Percentiles rank a stretch among this genome's conserved stretches.
Conservation (phyloP, 1,139 yeast genomes). For the Suhomyces anneliseae region DNA sequence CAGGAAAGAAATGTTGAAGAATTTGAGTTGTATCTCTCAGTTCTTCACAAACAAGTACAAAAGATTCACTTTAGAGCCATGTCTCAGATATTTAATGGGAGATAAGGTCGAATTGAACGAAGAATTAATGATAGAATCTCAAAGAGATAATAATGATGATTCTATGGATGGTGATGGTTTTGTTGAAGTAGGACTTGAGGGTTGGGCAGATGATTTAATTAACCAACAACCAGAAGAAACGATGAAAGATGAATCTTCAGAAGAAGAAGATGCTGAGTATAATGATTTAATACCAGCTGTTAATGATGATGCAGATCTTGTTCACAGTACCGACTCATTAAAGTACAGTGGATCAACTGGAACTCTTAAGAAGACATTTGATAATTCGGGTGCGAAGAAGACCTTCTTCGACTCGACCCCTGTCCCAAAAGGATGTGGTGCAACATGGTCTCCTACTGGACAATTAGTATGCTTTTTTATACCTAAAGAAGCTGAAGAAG, state of each 20-base stretch:
- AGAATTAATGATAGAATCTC: conserved; percentile 23
- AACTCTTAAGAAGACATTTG: neutral
- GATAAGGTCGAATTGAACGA: conserved; percentile 63
- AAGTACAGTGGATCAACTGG: neutral
- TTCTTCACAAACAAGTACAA: conserved; percentile 56
- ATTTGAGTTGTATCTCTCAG: conserved; percentile 55
- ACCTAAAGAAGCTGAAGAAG: conserved; percentile 45
- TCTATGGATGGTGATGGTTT: conserved; percentile 19
- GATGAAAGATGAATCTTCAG: conserved; percentile 27
- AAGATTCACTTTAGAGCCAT: conserved; percentile 75
- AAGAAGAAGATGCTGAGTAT: conserved; percentile 35
- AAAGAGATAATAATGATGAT: conserved; percentile 21
- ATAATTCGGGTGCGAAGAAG: conserved; percentile 9
- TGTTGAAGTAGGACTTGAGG: conserved; percentile 42
- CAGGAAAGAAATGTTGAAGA: conserved; percentile 49
- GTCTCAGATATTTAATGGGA: conserved; percentile 77
- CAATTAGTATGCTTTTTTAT: conserved; percentile 79
- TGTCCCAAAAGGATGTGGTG: conserved; percentile 91
- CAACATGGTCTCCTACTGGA: conserved; percentile 80
- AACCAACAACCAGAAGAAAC: conserved; percentile 40
- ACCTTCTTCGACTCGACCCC: conserved; percentile 74
- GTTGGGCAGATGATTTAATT: conserved; percentile 48
- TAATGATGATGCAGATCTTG: conserved; percentile 21
- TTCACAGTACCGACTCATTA: conserved; percentile 10
- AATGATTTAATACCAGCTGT: conserved; percentile 35